phyloP scores from a whole-genome alignment of 2,329 filamentous ascomycete species.

The Fusarium heterosporum region DNA sequence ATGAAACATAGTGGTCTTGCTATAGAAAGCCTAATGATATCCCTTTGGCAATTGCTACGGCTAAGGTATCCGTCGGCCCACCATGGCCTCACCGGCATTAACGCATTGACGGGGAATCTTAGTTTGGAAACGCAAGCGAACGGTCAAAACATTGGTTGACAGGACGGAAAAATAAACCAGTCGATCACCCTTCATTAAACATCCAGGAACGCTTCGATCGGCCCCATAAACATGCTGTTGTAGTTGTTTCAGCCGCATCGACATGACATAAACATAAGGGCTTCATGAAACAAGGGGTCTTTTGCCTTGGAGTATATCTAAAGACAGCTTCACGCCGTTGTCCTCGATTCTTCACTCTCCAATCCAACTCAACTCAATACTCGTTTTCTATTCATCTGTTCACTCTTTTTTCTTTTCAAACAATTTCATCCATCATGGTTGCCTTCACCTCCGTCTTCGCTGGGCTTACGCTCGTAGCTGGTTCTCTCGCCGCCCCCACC shows the following conservation, averaged over 20 bases:
- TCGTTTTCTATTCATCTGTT: constrained; percentile 20
- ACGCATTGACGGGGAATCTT: constrained; percentile 8
- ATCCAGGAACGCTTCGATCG: constrained; percentile 28
- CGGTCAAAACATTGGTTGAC: constrained; percentile 20
- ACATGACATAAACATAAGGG: constrained; percentile 15
- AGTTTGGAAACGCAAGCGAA: constrained; percentile 24
- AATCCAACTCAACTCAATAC: constrained; percentile 14
- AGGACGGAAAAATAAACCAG: constrained; percentile 41
- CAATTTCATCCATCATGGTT: constrained; percentile 39
- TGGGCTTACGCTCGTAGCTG: constrained; percentile 43
- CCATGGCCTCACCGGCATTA: background rate
- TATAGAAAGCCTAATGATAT: constrained; percentile 6
- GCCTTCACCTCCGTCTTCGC: constrained; percentile 43
- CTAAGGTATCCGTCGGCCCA: constrained; percentile 6
- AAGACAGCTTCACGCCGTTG: background rate
- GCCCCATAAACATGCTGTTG: constrained; percentile 12
- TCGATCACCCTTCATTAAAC: constrained; percentile 38
- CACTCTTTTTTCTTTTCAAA: constrained; percentile 29
- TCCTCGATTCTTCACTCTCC: background rate
- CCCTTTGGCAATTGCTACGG: background rate
- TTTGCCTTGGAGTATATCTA: constrained; percentile 1
- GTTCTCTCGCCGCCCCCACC: constrained; percentile 34
- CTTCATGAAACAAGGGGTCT: constrained; percentile 17
- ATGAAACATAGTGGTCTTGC: background rate
- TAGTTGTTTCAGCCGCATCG: constrained; percentile 40